Evolutionary conservation across 768 basidiomycete species (phyloP), one percentile per base, ranked within the genome.

Genomic region (Amanita fuliginea): DNA sequence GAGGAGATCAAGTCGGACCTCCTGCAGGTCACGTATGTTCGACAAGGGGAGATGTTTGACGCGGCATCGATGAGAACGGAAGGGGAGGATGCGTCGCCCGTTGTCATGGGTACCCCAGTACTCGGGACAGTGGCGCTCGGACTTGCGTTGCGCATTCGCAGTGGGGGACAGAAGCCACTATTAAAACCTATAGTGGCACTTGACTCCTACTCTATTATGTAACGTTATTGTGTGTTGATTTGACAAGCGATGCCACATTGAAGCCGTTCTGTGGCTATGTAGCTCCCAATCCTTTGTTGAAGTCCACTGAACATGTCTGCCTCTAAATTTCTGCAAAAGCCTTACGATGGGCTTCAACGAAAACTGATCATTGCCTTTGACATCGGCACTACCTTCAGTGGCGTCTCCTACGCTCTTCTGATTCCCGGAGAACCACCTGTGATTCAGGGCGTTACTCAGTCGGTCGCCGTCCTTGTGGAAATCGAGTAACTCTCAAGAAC

Each of bases 401-500:
- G 46, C 11, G 46, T 22, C 13, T 40, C 47, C 6, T 48, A 48
- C 22, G 21, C 37, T 10, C 13, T 60, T n/a, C 53, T 60, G 9
- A 54, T 55, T 28, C 59, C 59, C 6, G 59, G 59, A 2, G 46
- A 58, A 40, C 48, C 56, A 19, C 59, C 59, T 14, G 44, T 53
- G 42, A 55, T 57, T 26, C 55, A 52, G 36, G 54, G 56, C 2
- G 56, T 60, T 6, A 60, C 57, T 24, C 53, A 53, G 58, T 57
- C 14, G 9, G 34, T 26, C 24, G 21, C 13, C 10, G 2, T 32
- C 13, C 32, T 13, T 32, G 11, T 32, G 32, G 32, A 4, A 32
- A 32, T 32, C 13, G 32, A 32, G 32, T 32, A 32, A 13, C 5
- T 3, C 11, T 32, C 32, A 32, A 13, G 10, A 32, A 13, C 32